These are phyloP conservation scores for Carex cristatella DNA, from an alignment of 176 grass and related monocot species.

Conservation along the genomic window DNA sequence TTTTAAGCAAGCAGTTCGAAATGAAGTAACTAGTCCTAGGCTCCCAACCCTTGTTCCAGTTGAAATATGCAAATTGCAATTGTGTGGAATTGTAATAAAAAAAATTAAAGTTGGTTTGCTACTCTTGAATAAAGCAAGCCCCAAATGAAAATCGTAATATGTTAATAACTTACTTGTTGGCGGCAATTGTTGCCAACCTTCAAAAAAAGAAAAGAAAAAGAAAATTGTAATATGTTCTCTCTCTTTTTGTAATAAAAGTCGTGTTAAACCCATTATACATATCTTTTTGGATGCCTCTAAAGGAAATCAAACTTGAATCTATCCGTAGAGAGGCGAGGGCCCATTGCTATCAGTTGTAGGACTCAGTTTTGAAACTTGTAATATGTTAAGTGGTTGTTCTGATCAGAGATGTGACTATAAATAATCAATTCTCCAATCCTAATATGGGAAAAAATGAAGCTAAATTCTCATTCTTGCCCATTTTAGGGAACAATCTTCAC, in stretches of 20 bases:
- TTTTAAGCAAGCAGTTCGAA: neutral
- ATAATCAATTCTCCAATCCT: neutral
- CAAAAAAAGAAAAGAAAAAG: neutral
- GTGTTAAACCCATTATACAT: neutral
- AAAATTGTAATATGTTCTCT: neutral
- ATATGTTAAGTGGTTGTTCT: neutral
- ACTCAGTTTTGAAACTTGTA: neutral
- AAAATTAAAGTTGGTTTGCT: neutral
- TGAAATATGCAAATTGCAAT: neutral
- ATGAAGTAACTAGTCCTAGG: neutral
- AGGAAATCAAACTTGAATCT: neutral
- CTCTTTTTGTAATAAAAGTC: neutral
- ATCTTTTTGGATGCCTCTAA: neutral
- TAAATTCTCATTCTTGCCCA: neutral
- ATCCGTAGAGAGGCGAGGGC: neutral
- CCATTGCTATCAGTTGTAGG: neutral
- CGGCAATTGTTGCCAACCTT: too few relatives aligned
- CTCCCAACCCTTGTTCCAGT: neutral
- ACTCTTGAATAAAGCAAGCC: neutral
- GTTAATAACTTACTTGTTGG: too few relatives aligned
- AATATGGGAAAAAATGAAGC: neutral
- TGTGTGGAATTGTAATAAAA: neutral
- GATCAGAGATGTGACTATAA: neutral
- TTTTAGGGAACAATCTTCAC: constrained; percentile 5
- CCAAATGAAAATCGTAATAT: neutral